Conservation (phyloP, 495 filamentous ascomycete genomes). For the Cercophora scortea region DNA sequence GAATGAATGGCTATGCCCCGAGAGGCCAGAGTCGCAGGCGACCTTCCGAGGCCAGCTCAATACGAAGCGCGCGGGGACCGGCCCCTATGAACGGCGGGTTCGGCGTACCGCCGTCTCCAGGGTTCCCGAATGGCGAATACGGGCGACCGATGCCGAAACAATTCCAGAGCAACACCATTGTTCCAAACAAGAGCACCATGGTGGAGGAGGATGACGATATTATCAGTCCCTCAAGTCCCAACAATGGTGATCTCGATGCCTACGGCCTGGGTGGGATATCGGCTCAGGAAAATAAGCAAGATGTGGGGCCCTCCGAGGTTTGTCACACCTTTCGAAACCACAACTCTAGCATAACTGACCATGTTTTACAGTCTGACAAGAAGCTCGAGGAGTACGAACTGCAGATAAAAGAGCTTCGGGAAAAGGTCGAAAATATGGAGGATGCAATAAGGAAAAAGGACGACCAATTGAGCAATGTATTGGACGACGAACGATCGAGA, state of each 20-base stretch:
- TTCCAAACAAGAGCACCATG: conserved; percentile 97
- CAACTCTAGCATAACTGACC: conserved; percentile 4
- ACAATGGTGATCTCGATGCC: conserved; percentile 53
- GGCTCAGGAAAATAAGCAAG: conserved; percentile 50
- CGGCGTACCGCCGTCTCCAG: conserved; percentile 37
- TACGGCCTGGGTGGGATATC: conserved; percentile 52
- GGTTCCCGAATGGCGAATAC: conserved; percentile 32
- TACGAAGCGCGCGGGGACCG: conserved; percentile 28
- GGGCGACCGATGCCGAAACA: conserved; percentile 68
- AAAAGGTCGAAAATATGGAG: conserved; percentile 68
- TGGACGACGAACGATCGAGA: conserved; percentile 36
- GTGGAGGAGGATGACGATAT: conserved; percentile 89
- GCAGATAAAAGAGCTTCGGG: conserved; percentile 66
- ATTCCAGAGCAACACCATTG: conserved; percentile 91
- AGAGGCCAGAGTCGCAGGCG: conserved; percentile 32
- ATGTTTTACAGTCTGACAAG: conserved; percentile 47
- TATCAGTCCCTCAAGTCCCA: conserved; percentile 21
- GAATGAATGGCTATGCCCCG: conserved; percentile 39
- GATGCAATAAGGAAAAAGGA: conserved; percentile 42
- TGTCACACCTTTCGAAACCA: conserved; percentile 1
- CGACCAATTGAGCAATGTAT: conserved; percentile 34
- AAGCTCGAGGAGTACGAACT: conserved; percentile 68
- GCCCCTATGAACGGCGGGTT: conserved; percentile 31
- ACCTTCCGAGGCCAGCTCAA: conserved; percentile 48
- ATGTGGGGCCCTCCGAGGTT: conserved; percentile 47